Percentiles rank a stretch among this genome's conserved stretches.
Evolutionary conservation across 164 flowering plant species (phyloP).

Genomic region (Vitis cinerea): DNA sequence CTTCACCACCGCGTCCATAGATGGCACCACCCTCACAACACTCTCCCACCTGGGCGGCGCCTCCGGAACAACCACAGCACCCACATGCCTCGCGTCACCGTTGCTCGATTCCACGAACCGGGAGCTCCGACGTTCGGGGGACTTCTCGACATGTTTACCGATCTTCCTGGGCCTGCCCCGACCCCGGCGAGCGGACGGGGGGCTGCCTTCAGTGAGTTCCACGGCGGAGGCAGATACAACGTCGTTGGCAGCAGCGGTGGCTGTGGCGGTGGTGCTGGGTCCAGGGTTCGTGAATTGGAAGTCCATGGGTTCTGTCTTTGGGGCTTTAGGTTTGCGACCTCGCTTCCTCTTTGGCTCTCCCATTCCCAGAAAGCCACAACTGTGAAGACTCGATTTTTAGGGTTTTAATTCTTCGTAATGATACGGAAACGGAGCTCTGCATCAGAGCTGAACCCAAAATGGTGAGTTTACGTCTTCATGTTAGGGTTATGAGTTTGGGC

Average conservation of each 20-base stretch:
- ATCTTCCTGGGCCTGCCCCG: conserved; percentile 36
- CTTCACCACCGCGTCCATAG: conserved; percentile 98
- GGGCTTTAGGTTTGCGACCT: conserved; percentile 14
- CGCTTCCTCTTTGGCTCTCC: conserved; percentile 13
- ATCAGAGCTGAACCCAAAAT: no score
- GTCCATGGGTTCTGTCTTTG: conserved; percentile 14
- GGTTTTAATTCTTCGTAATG: neutral
- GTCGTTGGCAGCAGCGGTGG: conserved; percentile 8
- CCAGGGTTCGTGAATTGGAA: neutral
- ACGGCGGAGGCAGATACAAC: conserved; percentile 4
- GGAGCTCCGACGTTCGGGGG: conserved; percentile 15
- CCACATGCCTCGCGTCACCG: conserved; percentile 11
- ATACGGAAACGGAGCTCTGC: neutral
- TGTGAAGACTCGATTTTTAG: neutral
- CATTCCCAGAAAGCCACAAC: neutral
- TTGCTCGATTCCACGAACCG: conserved; percentile 6
- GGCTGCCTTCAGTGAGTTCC: neutral
- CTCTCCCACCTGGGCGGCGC: conserved; percentile 16
- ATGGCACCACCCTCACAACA: conserved; percentile 55
- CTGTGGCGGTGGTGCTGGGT: conserved; percentile 12
- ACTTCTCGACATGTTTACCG: conserved; percentile 1
- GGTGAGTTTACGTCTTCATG: no score
- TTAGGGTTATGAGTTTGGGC: no score
- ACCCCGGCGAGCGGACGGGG: conserved; percentile 6
- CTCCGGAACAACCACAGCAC: neutral